Conservation (phyloP, 805 yeast genomes). For the Ascoidea tarda region DNA sequence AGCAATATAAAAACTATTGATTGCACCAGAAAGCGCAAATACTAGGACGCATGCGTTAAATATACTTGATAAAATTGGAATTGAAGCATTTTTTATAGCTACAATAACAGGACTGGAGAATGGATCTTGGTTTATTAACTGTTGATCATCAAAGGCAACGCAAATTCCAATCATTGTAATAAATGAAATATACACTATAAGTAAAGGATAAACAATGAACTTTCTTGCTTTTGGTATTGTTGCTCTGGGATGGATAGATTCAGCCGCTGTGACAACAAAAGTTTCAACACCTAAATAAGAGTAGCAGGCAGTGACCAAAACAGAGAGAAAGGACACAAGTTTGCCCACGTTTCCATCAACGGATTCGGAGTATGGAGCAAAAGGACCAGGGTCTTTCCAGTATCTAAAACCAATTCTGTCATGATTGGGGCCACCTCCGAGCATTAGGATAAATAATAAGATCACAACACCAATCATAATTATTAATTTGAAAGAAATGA, state of each 20-base stretch:
- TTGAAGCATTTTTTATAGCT: constrained; percentile 33
- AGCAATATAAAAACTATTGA: constrained; percentile 31
- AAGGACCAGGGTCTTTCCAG: constrained; percentile 30
- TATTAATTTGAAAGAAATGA: constrained; percentile 23
- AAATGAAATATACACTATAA: constrained; percentile 35
- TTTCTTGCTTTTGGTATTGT: constrained; percentile 38
- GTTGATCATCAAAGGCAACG: constrained; percentile 34
- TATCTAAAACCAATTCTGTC: constrained; percentile 21
- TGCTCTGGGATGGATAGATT: constrained; percentile 31
- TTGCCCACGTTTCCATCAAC: constrained; percentile 32
- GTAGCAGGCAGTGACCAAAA: constrained; percentile 35
- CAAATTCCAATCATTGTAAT: constrained; percentile 42
- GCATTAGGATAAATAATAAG: constrained; percentile 23
- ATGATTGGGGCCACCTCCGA: constrained; percentile 27
- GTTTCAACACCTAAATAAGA: constrained; percentile 38
- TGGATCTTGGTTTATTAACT: constrained; percentile 23
- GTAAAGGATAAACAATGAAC: constrained; percentile 40
- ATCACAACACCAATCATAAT: constrained; percentile 24
- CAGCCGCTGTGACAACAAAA: constrained; percentile 34
- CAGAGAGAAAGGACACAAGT: constrained; percentile 37
- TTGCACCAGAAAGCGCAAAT: constrained; percentile 26
- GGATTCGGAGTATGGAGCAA: constrained; percentile 18
- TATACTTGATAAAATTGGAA: constrained; percentile 30
- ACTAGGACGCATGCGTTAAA: constrained; percentile 34
- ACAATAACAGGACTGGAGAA: constrained; percentile 35